Conservation (phyloP, 139 green algal species). For the Yamagishiella unicocca region DNA sequence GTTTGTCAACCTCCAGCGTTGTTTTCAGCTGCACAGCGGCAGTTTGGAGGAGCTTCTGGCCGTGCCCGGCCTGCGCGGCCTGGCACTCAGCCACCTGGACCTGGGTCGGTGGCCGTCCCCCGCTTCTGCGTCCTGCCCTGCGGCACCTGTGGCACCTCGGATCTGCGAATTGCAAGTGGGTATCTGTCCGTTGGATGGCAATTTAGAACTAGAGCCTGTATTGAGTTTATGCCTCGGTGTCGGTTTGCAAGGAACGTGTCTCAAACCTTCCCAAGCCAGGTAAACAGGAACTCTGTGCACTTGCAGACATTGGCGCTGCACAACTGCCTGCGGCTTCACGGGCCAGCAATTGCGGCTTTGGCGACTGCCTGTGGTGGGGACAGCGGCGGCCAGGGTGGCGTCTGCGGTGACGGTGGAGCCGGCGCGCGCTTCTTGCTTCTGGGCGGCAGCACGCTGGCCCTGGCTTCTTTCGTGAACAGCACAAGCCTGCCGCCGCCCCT, state of each 20-base stretch:
- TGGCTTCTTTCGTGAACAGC: neutral
- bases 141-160: neutral
- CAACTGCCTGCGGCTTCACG: slow-evolving; percentile 30
- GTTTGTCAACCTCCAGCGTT: slow-evolving; percentile 73
- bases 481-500: neutral
- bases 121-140: too few relatives aligned
- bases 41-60: slow-evolving; percentile 61
- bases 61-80: neutral
- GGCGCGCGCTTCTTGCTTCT: slow-evolving; percentile 23
- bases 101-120: slow-evolving; percentile 24
- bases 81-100: slow-evolving; percentile 57
- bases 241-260: too few relatives aligned
- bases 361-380: neutral
- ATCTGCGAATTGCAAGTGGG: too few relatives aligned
- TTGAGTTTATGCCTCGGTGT: too few relatives aligned
- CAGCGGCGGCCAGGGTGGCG: neutral
- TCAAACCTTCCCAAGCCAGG: too few relatives aligned
- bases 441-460: slow-evolving; percentile 25
- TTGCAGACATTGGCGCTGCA: slow-evolving; percentile 41
- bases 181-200: too few relatives aligned
- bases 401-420: neutral
- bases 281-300: too few relatives aligned
- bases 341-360: neutral
- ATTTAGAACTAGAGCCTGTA: too few relatives aligned
- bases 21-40: slow-evolving; percentile 71